These are phyloP conservation scores for Ceratocystis colombiana DNA, from an alignment of 2,329 filamentous ascomycete genomes.

Conservation along the genomic window DNA sequence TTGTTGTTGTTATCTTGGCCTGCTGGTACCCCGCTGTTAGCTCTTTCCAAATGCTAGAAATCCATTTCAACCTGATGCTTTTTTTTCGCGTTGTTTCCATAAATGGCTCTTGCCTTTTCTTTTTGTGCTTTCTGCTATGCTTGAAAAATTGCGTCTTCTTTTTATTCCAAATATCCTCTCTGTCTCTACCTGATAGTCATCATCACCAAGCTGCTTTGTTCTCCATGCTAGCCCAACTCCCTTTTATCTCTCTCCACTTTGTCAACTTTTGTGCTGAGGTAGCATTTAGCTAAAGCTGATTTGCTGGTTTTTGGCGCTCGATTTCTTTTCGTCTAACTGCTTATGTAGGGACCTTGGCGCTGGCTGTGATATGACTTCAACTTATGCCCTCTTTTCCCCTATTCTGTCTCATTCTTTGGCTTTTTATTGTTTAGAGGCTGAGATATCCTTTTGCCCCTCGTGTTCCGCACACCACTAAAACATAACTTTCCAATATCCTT, in stretches of 20 bases:
- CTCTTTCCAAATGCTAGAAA: not conserved
- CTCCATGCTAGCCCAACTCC: conserved; percentile 1
- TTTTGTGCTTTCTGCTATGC: not conserved
- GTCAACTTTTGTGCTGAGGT: not conserved
- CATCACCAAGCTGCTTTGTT: not conserved
- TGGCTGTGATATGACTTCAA: not conserved
- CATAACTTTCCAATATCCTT: not conserved
- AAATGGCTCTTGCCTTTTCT: not conserved
- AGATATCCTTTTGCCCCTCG: not conserved
- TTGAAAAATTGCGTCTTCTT: not conserved
- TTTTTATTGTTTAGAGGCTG: not conserved
- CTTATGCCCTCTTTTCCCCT: not conserved
- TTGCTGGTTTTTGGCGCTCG: conserved; percentile 3
- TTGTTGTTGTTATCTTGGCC: not conserved
- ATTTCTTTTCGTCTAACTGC: not conserved
- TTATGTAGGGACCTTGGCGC: not conserved
- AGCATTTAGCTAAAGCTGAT: conserved; percentile 9
- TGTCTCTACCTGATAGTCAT: not conserved
- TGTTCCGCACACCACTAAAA: not conserved
- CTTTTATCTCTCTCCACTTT: not conserved
- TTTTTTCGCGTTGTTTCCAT: not conserved
- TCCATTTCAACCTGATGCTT: not conserved
- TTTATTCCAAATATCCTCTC: not conserved
- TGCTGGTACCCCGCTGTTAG: conserved; percentile 9
- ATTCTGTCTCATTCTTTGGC: conserved; percentile 12